These are phyloP conservation scores for Pleurotus tuber-regium DNA, from an alignment of 768 basidiomycete genomes.

Conservation along the genomic window DNA sequence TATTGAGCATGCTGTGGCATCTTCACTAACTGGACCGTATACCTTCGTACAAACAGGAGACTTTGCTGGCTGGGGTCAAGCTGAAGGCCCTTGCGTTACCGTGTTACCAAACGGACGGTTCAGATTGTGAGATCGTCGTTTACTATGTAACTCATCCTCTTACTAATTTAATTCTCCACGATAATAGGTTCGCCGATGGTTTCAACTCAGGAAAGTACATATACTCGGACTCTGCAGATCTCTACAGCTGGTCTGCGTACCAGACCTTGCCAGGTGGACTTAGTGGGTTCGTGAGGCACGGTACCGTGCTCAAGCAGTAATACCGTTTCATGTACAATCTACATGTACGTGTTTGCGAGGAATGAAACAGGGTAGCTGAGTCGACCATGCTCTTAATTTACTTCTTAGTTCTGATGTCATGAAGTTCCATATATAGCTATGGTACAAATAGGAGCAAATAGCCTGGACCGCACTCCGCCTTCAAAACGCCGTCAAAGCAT, in stretches of 20 bases:
- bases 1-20: slow-evolving; percentile 30
- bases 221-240: slow-evolving; percentile 32
- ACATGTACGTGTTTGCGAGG: neutral
- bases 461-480: slow-evolving; percentile 5
- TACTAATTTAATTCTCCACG: too few species aligned
- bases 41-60: slow-evolving; percentile 30
- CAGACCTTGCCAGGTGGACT: slow-evolving; percentile 23
- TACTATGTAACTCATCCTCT: too few species aligned
- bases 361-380: neutral
- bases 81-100: slow-evolving; percentile 31
- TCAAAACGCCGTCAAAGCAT: slow-evolving; percentile 11
- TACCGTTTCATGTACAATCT: neutral
- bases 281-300: slow-evolving; percentile 30
- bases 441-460: slow-evolving; percentile 1
- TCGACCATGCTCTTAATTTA: neutral
- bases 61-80: slow-evolving; percentile 33
- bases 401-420: slow-evolving; percentile 1
- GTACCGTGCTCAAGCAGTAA: slow-evolving; percentile 30
- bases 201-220: slow-evolving; percentile 32
- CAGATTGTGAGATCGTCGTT: slow-evolving; percentile 23
- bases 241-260: slow-evolving; percentile 30
- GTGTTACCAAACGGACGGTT: slow-evolving; percentile 29
- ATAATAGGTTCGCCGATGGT: slow-evolving; percentile 30
- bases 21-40: slow-evolving; percentile 32
- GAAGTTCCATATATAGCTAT: neutral